Percentiles rank a stretch among this genome's conserved stretches.
Conservation (phyloP, 2,329 filamentous ascomycete species). For the Xylariales sp. region DNA sequence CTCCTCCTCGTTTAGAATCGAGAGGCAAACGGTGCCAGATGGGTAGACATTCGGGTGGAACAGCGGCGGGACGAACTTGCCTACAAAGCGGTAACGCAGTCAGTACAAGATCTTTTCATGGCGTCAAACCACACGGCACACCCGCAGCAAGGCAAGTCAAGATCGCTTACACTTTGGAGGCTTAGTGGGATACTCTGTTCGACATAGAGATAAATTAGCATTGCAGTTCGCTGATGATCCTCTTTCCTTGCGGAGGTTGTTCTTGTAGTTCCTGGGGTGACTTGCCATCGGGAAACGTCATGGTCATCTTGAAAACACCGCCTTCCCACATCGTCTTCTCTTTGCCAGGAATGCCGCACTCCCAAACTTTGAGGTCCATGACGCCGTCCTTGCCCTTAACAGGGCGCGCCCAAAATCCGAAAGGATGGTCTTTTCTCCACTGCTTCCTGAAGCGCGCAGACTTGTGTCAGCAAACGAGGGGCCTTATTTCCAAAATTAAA, state of each 20-base stretch:
- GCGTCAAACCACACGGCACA: too few species aligned
- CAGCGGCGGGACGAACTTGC: conserved; percentile 92
- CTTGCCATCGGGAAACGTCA: conserved; percentile 89
- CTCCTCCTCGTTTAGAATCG: conserved; percentile 96
- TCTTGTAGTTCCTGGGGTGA: conserved; percentile 9
- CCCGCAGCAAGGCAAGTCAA: too few species aligned
- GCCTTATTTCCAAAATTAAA: background rate
- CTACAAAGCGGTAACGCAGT: too few species aligned
- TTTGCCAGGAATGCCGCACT: conserved; percentile 93
- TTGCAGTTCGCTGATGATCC: conserved; percentile 13
- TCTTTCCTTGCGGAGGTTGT: too few species aligned
- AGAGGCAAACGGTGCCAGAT: conserved; percentile 94
- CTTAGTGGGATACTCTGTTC: conserved; percentile 98
- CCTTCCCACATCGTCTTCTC: conserved; percentile 97
- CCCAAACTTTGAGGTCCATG: conserved; percentile 92
- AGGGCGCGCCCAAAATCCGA: conserved; percentile 94
- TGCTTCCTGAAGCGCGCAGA: conserved; percentile 65
- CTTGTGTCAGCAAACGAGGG: conserved; percentile 1
- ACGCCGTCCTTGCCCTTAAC: conserved; percentile 73
- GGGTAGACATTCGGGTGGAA: conserved; percentile 99
- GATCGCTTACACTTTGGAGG: conserved; percentile 87
- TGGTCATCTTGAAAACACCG: conserved; percentile 91
- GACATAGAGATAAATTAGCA: conserved; percentile 10
- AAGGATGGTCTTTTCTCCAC: conserved; percentile 95
- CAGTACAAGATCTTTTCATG: too few species aligned